Conservation (phyloP, 441 rosid species). For the Adansonia gregorii region DNA sequence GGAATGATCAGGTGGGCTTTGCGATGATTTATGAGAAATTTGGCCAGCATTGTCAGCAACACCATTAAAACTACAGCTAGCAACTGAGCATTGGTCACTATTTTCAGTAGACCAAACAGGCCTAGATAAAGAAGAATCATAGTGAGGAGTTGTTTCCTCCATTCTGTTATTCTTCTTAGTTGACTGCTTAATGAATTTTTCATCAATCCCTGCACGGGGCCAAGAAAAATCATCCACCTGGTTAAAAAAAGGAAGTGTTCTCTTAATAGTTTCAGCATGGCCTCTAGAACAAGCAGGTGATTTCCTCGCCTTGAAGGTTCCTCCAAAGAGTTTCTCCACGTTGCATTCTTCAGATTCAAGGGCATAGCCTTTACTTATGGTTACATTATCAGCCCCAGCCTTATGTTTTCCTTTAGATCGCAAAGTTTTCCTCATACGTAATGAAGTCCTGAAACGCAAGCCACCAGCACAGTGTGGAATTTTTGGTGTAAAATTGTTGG, state of each 20-base stretch:
- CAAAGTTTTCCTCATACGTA: conserved; percentile 5
- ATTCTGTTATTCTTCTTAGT: conserved; percentile 16
- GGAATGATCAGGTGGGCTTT: conserved; percentile 20
- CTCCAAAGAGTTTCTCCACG: conserved; percentile 14
- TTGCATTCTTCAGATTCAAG: conserved; percentile 11
- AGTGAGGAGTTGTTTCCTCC: conserved; percentile 19
- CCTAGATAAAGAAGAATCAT: conserved; percentile 28
- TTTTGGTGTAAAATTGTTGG: background rate
- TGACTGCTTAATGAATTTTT: conserved; percentile 20
- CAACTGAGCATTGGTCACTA: conserved; percentile 38
- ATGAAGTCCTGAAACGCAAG: conserved; percentile 20
- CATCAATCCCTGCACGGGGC: background rate
- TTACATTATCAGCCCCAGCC: background rate
- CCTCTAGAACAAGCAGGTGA: background rate
- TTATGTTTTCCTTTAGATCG: background rate
- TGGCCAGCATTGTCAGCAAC: conserved; percentile 12
- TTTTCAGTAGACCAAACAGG: conserved; percentile 30
- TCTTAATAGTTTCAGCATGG: background rate
- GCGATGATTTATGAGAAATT: conserved; percentile 26
- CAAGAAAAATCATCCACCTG: conserved; percentile 25
- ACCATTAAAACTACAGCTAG: conserved; percentile 34
- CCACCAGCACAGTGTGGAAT: conserved; percentile 7
- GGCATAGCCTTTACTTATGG: conserved; percentile 16
- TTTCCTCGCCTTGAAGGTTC: conserved; percentile 31
- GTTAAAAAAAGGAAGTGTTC: conserved; percentile 13